A percentile compares a stretch with the other conserved stretches of the same genome.
These are phyloP conservation scores for Lodderomyces parapsilosis DNA, from an alignment of 1,139 yeast genomes.

Conservation along the genomic window DNA sequence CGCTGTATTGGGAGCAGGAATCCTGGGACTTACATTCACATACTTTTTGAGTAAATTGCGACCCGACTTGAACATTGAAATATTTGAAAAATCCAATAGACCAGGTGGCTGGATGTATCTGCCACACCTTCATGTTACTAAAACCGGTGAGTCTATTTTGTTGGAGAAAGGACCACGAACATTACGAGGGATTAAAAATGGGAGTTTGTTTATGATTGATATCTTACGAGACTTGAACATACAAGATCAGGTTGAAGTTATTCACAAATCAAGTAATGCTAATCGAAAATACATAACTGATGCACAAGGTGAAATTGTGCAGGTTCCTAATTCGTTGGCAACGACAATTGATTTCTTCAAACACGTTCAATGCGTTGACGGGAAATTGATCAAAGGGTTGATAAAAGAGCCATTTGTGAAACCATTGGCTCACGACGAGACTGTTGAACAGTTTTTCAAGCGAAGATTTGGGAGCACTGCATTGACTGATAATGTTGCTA, in stretches of 20 bases:
- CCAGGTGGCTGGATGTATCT: slow-evolving; percentile 85
- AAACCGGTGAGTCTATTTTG: slow-evolving; percentile 20
- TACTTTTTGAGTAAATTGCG: slow-evolving; percentile 68
- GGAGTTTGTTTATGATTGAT: slow-evolving; percentile 62
- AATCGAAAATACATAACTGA: slow-evolving; percentile 61
- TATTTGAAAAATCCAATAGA: slow-evolving; percentile 54
- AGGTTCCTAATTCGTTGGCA: slow-evolving; percentile 50
- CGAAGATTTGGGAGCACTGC: slow-evolving; percentile 64
- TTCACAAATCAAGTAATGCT: slow-evolving; percentile 50
- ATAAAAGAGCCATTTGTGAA: slow-evolving; percentile 44
- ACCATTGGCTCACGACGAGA: slow-evolving; percentile 53
- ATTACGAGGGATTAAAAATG: slow-evolving; percentile 65
- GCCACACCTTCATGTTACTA: slow-evolving; percentile 6
- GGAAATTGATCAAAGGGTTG: slow-evolving; percentile 27
- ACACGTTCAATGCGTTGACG: slow-evolving; percentile 15
- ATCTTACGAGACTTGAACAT: slow-evolving; percentile 46
- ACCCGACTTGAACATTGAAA: slow-evolving; percentile 65
- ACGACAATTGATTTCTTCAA: slow-evolving; percentile 41
- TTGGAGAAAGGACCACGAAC: slow-evolving; percentile 80
- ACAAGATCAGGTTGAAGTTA: slow-evolving; percentile 45
- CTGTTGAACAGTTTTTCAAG: slow-evolving; percentile 62
- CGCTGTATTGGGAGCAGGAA: slow-evolving; percentile 82
- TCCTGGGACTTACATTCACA: slow-evolving; percentile 79
- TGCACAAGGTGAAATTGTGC: slow-evolving; percentile 36
- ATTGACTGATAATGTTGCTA: slow-evolving; percentile 62